Evolutionary conservation across 352 stramenopile species (phyloP), one percentile per base, ranked within the genome.

Genomic region (Pythium oligandrum): DNA sequence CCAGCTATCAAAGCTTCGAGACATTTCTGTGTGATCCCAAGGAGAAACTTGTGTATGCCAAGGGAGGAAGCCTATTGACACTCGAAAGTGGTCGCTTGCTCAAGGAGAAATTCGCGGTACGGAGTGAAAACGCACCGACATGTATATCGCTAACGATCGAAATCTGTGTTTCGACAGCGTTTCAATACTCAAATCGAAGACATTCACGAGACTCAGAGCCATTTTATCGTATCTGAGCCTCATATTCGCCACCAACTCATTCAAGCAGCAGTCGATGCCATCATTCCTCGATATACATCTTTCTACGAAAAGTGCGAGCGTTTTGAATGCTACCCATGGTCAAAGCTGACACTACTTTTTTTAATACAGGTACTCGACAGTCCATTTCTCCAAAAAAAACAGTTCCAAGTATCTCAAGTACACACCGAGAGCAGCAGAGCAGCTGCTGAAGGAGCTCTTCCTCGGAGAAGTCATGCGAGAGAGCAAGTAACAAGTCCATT

Each of bases 301-400:
- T 98, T 98, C 49, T 97, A 90, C 64, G 75, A 96, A 44, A 97
- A 97, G 83, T 93, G 63, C 47, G 68, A 9, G 36, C 43, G 10
- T 35, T 36, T 35, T 51, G 43, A 42, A 42, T 42, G 38, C 7
- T 42, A 12, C 38, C 7, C 2, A 30, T 33, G 17, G 30, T 53
- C 43, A 58, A 37, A 38, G 43, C 35, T 56, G 12, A 48, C 35
- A 12, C 34, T 47, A 51, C n/a, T 10, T 9, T 34, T 43, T 44
- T 33, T 47, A 10, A 17, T 35, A 10, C 59, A 93, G 83, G 56
- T 97, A 97, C 71, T 96, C 86, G 6, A 65, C 72, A 8, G 73
- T 97, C 48, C 85, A 95, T 37, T 96, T 97, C 52, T 96, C 88
- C n/a, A 96, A 90, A 69, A 96, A 96, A 53, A 90, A 96, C 60